Evolutionary conservation across 2,329 filamentous ascomycete species (phyloP).

Genomic region (Penicillium sp.): DNA sequence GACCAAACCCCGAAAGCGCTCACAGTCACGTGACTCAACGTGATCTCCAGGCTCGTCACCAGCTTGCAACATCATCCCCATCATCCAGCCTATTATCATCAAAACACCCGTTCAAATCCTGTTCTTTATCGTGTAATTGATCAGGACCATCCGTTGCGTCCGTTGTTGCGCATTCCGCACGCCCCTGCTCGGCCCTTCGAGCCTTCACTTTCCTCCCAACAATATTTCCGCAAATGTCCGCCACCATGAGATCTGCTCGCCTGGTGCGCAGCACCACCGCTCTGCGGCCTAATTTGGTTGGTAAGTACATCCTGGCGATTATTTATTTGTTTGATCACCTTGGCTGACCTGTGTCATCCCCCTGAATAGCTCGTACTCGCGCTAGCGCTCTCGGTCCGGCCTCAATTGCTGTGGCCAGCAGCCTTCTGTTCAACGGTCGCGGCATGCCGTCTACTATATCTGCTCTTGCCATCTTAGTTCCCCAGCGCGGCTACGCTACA

Average conservation of each 20-base stretch:
- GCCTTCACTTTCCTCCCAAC: constrained; percentile 21
- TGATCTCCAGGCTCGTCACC: constrained; percentile 15
- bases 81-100: constrained; percentile 1
- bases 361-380: constrained; percentile 31
- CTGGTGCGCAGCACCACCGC: constrained; percentile 37
- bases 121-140: constrained; percentile 6
- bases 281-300: constrained; percentile 29
- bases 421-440: constrained; percentile 33
- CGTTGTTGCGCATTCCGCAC: constrained; percentile 17
- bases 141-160: neutral
- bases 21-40: constrained; percentile 21
- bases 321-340: neutral
- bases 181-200: constrained; percentile 23
- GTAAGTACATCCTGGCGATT: constrained; percentile 18
- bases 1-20: constrained; percentile 17
- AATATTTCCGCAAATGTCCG: constrained; percentile 37
- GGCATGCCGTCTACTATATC: constrained; percentile 51
- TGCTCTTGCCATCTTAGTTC: constrained; percentile 58
- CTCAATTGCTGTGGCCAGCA: constrained; percentile 30
- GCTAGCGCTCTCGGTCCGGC: constrained; percentile 30
- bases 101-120: neutral
- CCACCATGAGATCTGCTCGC: constrained; percentile 39
- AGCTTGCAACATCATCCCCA: constrained; percentile 13
- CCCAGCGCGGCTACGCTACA: constrained; percentile 54
- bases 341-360: constrained; percentile 4